Evolutionary conservation across 2,329 filamentous ascomycete genomes (phyloP).

Genomic region (Verticillium nonalfalfae): DNA sequence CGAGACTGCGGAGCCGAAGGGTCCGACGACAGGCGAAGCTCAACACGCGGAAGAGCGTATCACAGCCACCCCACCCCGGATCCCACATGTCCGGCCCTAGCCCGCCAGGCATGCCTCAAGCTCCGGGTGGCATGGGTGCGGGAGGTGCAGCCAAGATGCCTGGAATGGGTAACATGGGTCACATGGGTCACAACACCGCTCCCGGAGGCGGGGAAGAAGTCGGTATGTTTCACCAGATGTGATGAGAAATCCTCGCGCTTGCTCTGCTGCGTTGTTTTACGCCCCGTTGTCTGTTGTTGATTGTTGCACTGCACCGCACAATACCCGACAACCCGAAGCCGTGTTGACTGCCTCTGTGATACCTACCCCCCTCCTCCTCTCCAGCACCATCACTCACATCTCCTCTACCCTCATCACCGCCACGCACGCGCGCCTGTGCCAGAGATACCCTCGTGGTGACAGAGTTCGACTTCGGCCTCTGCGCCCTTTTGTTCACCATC

Average conservation of each 20-base stretch:
- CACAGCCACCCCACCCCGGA: conserved; percentile 48
- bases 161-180: conserved; percentile 60
- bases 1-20: conserved; percentile 79
- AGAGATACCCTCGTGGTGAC: not conserved
- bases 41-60: conserved; percentile 72
- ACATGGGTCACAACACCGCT: conserved; percentile 64
- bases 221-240: conserved; percentile 98
- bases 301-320: conserved; percentile 15
- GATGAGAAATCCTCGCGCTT: conserved; percentile 36
- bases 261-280: conserved; percentile 28
- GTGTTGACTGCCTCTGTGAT: conserved; percentile 19
- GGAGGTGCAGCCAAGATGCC: conserved; percentile 56
- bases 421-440: conserved; percentile 5
- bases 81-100: conserved; percentile 63
- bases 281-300: conserved; percentile 12
- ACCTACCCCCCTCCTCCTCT: conserved; percentile 26
- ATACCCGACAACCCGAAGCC: conserved; percentile 13
- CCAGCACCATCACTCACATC: conserved; percentile 23
- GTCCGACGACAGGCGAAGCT: conserved; percentile 96
- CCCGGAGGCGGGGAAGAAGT: conserved; percentile 74
- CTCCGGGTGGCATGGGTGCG: conserved; percentile 56
- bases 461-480: conserved; percentile 4
- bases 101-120: conserved; percentile 57
- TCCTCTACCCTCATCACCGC: conserved; percentile 9
- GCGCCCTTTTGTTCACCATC: conserved; percentile 9